phyloP scores from a whole-genome alignment of 129 eudicot genomes.

The Saussurea involucrata region DNA sequence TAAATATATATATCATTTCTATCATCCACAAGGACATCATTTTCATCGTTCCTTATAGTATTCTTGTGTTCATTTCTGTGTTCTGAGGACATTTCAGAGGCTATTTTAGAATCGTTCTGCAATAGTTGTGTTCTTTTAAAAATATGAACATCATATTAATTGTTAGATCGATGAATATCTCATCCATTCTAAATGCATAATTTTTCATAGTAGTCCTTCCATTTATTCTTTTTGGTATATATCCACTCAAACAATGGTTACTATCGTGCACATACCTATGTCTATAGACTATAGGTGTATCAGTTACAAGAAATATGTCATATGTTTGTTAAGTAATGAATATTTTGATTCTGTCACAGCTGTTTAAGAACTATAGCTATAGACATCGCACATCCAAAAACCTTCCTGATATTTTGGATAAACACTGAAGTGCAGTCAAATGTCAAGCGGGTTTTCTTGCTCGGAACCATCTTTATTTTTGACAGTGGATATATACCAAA shows the following conservation, averaged over 20 bases:
- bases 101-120: not conserved
- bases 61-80: not conserved
- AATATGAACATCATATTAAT: not conserved
- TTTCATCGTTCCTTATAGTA: not conserved
- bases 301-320: not conserved
- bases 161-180: not conserved
- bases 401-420: not conserved
- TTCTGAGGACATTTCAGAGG: not conserved
- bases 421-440: not conserved
- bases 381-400: not conserved
- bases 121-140: not conserved
- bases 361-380: not conserved
- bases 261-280: not conserved
- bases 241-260: not conserved
- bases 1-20: not conserved
- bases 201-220: not conserved
- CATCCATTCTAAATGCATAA: not conserved
- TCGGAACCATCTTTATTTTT: too few relatives aligned
- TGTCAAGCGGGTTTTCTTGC: not conserved
- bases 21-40: not conserved
- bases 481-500: too few relatives aligned
- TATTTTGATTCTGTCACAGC: not conserved
- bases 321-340: not conserved
- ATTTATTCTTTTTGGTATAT: not conserved
- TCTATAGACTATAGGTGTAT: slow-evolving; percentile 10